Evolutionary conservation across 345 rosid species (phyloP).

Genomic region (Punica granatum): DNA sequence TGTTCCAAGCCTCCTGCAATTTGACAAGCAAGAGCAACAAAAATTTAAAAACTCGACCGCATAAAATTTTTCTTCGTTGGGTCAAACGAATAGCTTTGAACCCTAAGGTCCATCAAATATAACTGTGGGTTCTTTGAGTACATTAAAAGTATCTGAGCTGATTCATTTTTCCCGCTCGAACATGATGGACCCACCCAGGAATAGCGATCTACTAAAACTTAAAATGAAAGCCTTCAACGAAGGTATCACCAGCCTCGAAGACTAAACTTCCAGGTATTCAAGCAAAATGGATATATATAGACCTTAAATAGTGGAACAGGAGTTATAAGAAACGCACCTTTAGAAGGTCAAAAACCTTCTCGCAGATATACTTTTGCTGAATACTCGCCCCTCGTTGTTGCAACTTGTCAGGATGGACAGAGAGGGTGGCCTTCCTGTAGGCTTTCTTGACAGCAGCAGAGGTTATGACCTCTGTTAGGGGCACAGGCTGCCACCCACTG

Average conservation of each 20-base stretch:
- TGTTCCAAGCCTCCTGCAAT: constrained; percentile 92
- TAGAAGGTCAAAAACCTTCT: constrained; percentile 93
- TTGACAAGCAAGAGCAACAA: constrained; percentile 7
- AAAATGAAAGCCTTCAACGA: neutral
- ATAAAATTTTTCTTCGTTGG: neutral
- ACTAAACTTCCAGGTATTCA: neutral
- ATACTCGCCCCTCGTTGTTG: constrained; percentile 91
- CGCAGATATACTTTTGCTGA: constrained; percentile 89
- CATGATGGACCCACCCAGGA: neutral
- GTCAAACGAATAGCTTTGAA: neutral
- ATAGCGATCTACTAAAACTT: neutral
- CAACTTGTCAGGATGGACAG: constrained; percentile 95
- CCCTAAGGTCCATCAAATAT: neutral
- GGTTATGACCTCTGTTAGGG: constrained; percentile 89
- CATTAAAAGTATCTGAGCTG: no score
- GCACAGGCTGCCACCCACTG: constrained; percentile 94
- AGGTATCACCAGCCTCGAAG: neutral
- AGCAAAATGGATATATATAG: neutral
- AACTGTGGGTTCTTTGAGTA: no score
- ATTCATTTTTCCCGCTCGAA: no score
- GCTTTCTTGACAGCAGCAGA: constrained; percentile 91
- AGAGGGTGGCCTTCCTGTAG: constrained; percentile 95
- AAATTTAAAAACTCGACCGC: neutral
- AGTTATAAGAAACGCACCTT: constrained; percentile 36
- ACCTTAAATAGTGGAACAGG: neutral